Evolutionary conservation across 306 rosid species (phyloP).

Genomic region (Vachellia collinsii): DNA sequence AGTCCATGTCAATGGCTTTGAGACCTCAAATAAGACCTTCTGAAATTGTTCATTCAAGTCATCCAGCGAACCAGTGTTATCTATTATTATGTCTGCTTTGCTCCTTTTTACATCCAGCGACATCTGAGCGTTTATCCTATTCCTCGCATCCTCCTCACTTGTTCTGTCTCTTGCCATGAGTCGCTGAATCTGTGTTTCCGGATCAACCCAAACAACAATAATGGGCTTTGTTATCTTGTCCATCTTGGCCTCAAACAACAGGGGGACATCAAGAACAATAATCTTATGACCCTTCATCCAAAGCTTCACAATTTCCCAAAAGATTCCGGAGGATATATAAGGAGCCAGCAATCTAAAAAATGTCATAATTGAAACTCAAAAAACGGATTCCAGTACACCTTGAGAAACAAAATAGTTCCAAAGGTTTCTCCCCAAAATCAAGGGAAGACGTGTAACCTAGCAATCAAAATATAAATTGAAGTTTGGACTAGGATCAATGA

Average conservation of each 20-base stretch:
- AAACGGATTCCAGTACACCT: conserved; percentile 16
- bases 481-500: not conserved
- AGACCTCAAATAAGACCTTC: conserved; percentile 58
- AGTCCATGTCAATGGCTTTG: conserved; percentile 72
- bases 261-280: conserved; percentile 83
- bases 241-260: conserved; percentile 84
- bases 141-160: conserved; percentile 63
- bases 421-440: not conserved
- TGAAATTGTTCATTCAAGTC: conserved; percentile 64
- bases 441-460: conserved; percentile 2
- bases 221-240: conserved; percentile 84
- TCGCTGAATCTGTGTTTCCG: conserved; percentile 70
- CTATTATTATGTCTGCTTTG: conserved; percentile 73
- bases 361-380: conserved; percentile 31
- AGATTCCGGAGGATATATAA: conserved; percentile 77
- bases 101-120: conserved; percentile 62
- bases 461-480: not conserved
- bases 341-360: conserved; percentile 75
- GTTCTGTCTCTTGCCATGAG: conserved; percentile 68
- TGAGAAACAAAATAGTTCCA: not conserved
- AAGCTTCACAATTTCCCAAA: conserved; percentile 69
- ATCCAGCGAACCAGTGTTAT: conserved; percentile 74
- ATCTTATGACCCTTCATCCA: conserved; percentile 82
- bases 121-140: conserved; percentile 80
- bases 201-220: conserved; percentile 86